Base-by-base conservation (phyloP, 345 rosid species). In the Pistacia atlantica region DNA sequence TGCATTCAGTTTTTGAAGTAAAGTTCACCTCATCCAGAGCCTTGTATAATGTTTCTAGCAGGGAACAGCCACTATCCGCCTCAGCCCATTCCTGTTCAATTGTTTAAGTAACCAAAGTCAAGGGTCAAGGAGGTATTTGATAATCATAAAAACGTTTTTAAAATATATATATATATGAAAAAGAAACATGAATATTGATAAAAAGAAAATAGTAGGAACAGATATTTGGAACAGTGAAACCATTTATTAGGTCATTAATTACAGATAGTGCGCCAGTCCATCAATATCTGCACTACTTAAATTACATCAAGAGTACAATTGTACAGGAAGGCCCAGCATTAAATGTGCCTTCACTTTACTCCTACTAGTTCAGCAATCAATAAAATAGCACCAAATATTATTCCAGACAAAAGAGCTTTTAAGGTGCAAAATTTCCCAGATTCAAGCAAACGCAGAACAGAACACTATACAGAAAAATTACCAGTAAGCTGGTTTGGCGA, bases 1-100 rank as follows among this genome's bases (percentile, higher is more conserved):
- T 60, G 75, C 73, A 77, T 61, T 75, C 42, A 49, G 22, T 70
- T 57, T 13, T 69, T 58, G 37, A 68, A 75, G 17, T 35, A 67
- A 63, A 68, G 76, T 80, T 81, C 77, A 93, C 99, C 98, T 93
- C 99, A 82, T 96, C 99, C 69, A 96, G 88, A 79, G 97, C 97
- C 88, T 88, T 84, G 86, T 88, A 90, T 70, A 96, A 56, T 18
- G 91, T 83, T 75, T 91, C 98, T 60, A 92, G 87, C 16, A 96
- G 86, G 69, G 97, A 90, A 82, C 87, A 80, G 60, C 85, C 92
- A 67, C 81, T 97, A 72, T 92, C 85, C 67, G 84, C 88, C 88
- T 85, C 93, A 63, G 67, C 20, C 98, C 98, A 95, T 79, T 85
- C 97, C 99, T 93, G 79, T n/a, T 49, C 6, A 77, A 57, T 49